Evolutionary conservation across 1,284 basidiomycete genomes (phyloP).

Genomic region (Chalciporus sp.): DNA sequence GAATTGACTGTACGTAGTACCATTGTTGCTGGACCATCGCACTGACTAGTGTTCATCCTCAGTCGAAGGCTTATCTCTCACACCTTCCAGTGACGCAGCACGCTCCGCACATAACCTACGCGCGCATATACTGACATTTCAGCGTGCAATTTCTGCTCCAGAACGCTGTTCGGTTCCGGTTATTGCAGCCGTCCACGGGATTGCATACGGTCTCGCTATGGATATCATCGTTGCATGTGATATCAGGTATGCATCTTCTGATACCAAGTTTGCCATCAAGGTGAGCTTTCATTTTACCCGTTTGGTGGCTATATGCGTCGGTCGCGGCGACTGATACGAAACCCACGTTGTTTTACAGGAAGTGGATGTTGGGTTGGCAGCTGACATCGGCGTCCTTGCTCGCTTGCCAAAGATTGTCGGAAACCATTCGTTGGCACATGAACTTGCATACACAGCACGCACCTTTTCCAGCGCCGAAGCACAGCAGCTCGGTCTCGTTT

Average conservation of each 20-base stretch:
- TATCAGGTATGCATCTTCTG: slow-evolving; percentile 71
- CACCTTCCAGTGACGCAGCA: slow-evolving; percentile 47
- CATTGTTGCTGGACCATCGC: not conserved
- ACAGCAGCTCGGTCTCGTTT: slow-evolving; percentile 74
- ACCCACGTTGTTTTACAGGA: slow-evolving; percentile 52
- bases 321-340: not conserved
- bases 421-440: slow-evolving; percentile 78
- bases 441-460: slow-evolving; percentile 81
- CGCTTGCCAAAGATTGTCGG: slow-evolving; percentile 82
- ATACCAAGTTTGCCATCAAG: slow-evolving; percentile 77
- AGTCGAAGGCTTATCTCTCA: slow-evolving; percentile 38
- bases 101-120: slow-evolving; percentile 55
- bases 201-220: slow-evolving; percentile 74
- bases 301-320: not conserved
- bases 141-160: slow-evolving; percentile 70
- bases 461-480: slow-evolving; percentile 77
- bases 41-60: not conserved
- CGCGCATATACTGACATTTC: slow-evolving; percentile 64
- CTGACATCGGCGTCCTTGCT: slow-evolving; percentile 92
- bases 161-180: slow-evolving; percentile 83
- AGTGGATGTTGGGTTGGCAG: slow-evolving; percentile 87
- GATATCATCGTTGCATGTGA: slow-evolving; percentile 85
- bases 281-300: slow-evolving; percentile 37
- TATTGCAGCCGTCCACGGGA: slow-evolving; percentile 78
- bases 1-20: slow-evolving; percentile 67